Percentiles rank a stretch among this genome's conserved stretches.
These are phyloP conservation scores for Trametes polyzona DNA, from an alignment of 1,284 basidiomycete species.

Conservation along the genomic window DNA sequence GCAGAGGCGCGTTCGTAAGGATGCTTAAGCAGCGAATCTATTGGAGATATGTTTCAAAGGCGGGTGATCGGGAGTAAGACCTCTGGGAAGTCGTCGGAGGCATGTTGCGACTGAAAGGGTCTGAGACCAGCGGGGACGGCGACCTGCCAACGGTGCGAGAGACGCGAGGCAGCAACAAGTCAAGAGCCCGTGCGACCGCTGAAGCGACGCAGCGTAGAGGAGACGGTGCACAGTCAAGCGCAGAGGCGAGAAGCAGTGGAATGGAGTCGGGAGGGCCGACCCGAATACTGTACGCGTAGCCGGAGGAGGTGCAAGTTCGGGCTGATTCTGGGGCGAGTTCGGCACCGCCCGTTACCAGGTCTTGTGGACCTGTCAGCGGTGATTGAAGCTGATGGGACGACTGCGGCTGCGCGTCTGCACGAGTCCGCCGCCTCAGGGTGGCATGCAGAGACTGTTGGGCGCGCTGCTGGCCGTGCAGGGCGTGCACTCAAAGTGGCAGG, in stretches of 20 bases:
- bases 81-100: not conserved
- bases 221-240: not conserved
- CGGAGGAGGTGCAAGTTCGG: not conserved
- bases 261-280: not conserved
- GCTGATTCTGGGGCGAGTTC: not conserved
- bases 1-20: no score
- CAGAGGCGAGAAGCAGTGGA: not conserved
- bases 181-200: no score
- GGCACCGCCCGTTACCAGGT: conserved; percentile 7
- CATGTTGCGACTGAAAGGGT: conserved; percentile 2
- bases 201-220: not conserved
- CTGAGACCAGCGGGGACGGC: not conserved
- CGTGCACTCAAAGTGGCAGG: not conserved
- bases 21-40: no score
- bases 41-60: not conserved
- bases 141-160: not conserved
- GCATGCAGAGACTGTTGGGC: not conserved
- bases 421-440: not conserved
- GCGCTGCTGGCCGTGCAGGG: not conserved
- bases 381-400: not conserved
- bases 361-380: not conserved
- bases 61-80: not conserved
- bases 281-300: not conserved
- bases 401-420: not conserved
- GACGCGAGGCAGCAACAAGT: not conserved